Percentiles rank a stretch among this genome's conserved stretches.
phyloP scores from a whole-genome alignment of 139 green algal genomes.

The Spirogloea muscicola region DNA sequence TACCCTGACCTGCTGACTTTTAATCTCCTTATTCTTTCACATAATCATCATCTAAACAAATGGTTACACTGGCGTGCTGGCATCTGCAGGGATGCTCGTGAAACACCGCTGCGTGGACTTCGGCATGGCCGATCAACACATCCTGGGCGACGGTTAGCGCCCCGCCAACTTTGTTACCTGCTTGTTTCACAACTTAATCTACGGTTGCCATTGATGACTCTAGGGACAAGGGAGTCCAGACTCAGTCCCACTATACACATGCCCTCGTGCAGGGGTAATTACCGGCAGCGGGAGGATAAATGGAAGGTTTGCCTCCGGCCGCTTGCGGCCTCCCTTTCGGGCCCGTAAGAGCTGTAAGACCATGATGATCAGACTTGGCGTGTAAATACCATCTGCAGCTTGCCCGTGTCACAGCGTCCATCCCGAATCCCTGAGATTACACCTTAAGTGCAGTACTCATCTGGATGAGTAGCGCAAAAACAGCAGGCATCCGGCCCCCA shows the following conservation, averaged over 20 bases:
- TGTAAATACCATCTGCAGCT: neutral
- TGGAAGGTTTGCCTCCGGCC: constrained; percentile 29
- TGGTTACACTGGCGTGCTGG: too few relatives aligned
- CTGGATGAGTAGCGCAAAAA: neutral
- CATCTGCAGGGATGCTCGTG: constrained; percentile 53
- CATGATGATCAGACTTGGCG: neutral
- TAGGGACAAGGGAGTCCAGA: too few relatives aligned
- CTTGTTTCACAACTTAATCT: too few relatives aligned
- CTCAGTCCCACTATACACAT: constrained; percentile 8
- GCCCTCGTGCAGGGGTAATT: constrained; percentile 49
- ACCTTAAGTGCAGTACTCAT: neutral
- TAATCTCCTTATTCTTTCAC: too few relatives aligned
- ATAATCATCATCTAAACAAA: too few relatives aligned
- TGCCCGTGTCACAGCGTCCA: neutral
- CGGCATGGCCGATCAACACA: constrained; percentile 55
- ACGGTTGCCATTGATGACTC: too few relatives aligned
- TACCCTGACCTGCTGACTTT: too few relatives aligned
- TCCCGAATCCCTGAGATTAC: neutral
- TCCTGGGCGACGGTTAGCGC: constrained; percentile 36
- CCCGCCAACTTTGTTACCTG: neutral
- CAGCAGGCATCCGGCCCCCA: neutral
- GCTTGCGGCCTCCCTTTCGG: too few relatives aligned
- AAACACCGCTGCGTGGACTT: constrained; percentile 66
- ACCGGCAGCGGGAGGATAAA: constrained; percentile 60
- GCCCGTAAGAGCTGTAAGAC: too few relatives aligned